A percentile compares a stretch with the other conserved stretches of the same genome.
These are phyloP conservation scores for Pezicula carpinea DNA, from an alignment of 2,329 filamentous ascomycete genomes.

Conservation along the genomic window DNA sequence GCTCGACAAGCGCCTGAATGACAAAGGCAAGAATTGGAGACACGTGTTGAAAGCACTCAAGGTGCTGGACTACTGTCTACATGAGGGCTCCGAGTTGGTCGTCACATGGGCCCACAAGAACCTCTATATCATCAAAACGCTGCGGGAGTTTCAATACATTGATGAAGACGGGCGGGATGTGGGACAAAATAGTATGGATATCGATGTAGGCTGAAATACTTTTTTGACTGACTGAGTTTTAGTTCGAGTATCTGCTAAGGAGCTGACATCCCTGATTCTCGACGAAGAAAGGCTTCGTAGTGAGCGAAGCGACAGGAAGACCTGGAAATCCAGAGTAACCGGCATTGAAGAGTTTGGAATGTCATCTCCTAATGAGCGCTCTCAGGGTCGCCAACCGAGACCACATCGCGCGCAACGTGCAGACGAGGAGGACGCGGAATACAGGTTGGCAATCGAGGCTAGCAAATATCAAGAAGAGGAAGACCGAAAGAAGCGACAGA, in stretches of 20 bases:
- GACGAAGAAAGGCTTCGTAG: constrained; percentile 90
- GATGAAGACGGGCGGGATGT: constrained; percentile 96
- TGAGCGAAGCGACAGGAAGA: constrained; percentile 85
- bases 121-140: constrained; percentile 96
- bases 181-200: constrained; percentile 79
- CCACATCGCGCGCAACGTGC: constrained; percentile 45
- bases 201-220: background rate
- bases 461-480: constrained; percentile 95
- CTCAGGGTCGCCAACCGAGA: constrained; percentile 41
- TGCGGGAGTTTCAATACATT: constrained; percentile 94
- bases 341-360: constrained; percentile 78
- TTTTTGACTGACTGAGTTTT: constrained; percentile 24
- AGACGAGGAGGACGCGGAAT: constrained; percentile 87
- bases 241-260: constrained; percentile 96
- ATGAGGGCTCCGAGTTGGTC: constrained; percentile 93
- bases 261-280: constrained; percentile 84
- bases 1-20: constrained; percentile 96
- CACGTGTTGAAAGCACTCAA: constrained; percentile 97
- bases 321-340: constrained; percentile 94
- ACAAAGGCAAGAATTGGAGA: constrained; percentile 99
- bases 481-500: constrained; percentile 69
- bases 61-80: constrained; percentile 94
- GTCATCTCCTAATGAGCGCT: constrained; percentile 38
- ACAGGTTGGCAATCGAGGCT: constrained; percentile 84
- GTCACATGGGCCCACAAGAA: constrained; percentile 98